These are phyloP conservation scores for Botrytis galanthina DNA, from an alignment of 2,329 filamentous ascomycete species.

Conservation along the genomic window DNA sequence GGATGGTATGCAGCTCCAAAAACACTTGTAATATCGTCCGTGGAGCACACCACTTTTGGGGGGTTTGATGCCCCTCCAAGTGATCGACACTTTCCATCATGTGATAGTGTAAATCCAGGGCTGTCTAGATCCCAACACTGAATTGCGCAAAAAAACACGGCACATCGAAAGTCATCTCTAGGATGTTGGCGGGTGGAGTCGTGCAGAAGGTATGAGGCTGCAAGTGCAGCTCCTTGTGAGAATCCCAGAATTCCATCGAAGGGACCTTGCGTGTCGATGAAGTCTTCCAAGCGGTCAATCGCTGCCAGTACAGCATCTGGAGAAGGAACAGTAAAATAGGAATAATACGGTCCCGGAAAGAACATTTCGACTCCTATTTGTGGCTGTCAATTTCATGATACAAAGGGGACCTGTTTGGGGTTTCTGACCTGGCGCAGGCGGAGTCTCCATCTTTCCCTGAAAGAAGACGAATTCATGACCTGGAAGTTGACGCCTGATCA, in stretches of 20 bases:
- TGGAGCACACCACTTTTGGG: not conserved
- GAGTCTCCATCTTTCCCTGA: not conserved
- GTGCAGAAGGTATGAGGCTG: not conserved
- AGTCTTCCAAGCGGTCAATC: not conserved
- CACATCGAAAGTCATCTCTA: not conserved
- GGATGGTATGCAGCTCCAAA: not conserved
- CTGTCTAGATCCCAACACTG: not conserved
- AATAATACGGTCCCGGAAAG: not conserved
- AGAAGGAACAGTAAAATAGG: not conserved
- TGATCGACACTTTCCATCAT: not conserved
- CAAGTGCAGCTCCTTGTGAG: conserved; percentile 54
- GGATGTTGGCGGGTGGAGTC: not conserved
- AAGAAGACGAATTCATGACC: not conserved
- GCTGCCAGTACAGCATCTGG: not conserved
- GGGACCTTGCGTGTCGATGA: conserved; percentile 46
- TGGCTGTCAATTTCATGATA: not conserved
- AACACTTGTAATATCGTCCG: not conserved
- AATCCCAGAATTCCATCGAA: conserved; percentile 59
- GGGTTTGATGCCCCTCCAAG: not conserved
- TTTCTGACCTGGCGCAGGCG: not conserved
- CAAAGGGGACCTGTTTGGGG: not conserved
- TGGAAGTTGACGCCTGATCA: not conserved
- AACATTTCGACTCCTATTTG: not conserved
- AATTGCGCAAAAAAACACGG: not conserved
- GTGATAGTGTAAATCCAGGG: not conserved